These are phyloP conservation scores for Pochonia chlamydosporia DNA, from an alignment of 2,329 filamentous ascomycete species.

Conservation along the genomic window DNA sequence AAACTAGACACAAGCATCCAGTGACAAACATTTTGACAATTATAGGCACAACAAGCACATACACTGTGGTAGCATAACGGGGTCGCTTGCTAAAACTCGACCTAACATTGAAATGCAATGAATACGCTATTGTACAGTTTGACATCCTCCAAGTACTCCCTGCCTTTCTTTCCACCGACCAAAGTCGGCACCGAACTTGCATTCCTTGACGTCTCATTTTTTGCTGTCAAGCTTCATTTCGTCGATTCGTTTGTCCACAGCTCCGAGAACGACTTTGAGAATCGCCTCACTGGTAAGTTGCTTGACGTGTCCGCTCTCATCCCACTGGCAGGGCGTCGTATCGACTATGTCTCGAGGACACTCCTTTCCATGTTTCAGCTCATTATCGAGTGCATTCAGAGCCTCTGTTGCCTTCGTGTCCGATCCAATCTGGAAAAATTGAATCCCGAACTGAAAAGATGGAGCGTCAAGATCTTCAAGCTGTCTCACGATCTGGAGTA, in stretches of 20 bases:
- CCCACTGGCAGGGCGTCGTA: constrained; percentile 58
- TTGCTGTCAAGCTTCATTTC: too few relatives aligned
- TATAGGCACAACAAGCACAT: too few relatives aligned
- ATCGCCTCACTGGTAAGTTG: constrained; percentile 69
- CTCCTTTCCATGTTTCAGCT: constrained; percentile 44
- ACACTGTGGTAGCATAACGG: too few relatives aligned
- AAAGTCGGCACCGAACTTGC: too few relatives aligned
- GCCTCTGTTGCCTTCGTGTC: constrained; percentile 60
- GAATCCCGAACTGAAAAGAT: constrained; percentile 79
- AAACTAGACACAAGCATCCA: too few relatives aligned
- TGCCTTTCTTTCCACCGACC: too few relatives aligned
- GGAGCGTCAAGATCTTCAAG: constrained; percentile 66
- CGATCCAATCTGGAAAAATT: constrained; percentile 91
- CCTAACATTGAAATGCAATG: too few relatives aligned
- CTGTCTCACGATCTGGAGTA: constrained; percentile 61
- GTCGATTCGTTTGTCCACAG: constrained; percentile 52
- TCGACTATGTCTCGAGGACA: constrained; percentile 86
- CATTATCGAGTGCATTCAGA: constrained; percentile 70
- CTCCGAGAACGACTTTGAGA: constrained; percentile 76
- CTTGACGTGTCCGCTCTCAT: constrained; percentile 30
- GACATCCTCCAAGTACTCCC: too few relatives aligned
- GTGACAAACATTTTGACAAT: too few relatives aligned
- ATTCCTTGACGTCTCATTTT: too few relatives aligned
- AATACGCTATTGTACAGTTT: too few relatives aligned
- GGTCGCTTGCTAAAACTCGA: too few relatives aligned